phyloP scores from a whole-genome alignment of 75 land plant species.

The Pseudotsuga menziesii region DNA sequence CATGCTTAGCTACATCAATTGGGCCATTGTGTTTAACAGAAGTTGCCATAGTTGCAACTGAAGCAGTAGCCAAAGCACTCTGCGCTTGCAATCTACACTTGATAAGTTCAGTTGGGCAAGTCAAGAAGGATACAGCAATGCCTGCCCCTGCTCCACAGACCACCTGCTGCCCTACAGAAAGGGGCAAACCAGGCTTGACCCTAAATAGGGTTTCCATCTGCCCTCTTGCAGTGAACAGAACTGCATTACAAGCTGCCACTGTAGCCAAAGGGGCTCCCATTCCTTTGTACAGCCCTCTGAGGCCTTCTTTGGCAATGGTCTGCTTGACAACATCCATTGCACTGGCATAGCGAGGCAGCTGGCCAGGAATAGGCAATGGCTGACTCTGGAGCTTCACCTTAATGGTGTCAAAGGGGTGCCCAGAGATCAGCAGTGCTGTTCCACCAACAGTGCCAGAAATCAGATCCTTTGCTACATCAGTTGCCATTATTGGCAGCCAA shows the following conservation, averaged over 20 bases:
- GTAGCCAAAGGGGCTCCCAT: constrained; percentile 55
- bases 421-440: constrained; percentile 43
- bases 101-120: constrained; percentile 52
- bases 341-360: constrained; percentile 23
- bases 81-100: constrained; percentile 50
- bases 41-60: constrained; percentile 16
- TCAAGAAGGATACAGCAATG: constrained; percentile 35
- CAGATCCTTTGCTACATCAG: constrained; percentile 43
- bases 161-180: constrained; percentile 25
- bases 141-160: constrained; percentile 48
- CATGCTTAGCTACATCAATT: constrained; percentile 42
- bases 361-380: constrained; percentile 29
- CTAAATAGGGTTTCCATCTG: constrained; percentile 43
- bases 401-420: constrained; percentile 59
- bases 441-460: constrained; percentile 47
- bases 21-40: constrained; percentile 32
- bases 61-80: constrained; percentile 13
- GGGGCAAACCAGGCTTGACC: constrained; percentile 12
- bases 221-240: constrained; percentile 59
- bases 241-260: constrained; percentile 67
- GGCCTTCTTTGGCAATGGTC: constrained; percentile 31
- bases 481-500: neutral
- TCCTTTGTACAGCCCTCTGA: constrained; percentile 42
- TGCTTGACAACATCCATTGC: constrained; percentile 46
- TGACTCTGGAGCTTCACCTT: constrained; percentile 60